These are phyloP conservation scores for Neurospora sp. DNA, from an alignment of 495 filamentous ascomycete genomes.

Conservation along the genomic window DNA sequence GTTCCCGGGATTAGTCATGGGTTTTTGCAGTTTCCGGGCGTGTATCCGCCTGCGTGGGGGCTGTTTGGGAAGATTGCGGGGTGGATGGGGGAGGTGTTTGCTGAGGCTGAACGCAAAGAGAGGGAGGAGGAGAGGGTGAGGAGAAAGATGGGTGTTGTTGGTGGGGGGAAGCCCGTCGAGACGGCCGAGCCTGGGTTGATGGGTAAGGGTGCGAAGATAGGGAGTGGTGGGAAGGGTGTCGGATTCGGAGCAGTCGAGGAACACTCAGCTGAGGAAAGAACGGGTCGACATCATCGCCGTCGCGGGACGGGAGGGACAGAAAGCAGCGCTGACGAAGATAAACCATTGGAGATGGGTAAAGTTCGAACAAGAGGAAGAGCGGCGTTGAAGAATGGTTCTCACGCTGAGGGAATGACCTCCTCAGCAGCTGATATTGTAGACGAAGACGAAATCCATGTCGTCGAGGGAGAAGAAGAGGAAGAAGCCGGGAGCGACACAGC, in stretches of 20 bases:
- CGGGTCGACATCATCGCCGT: conserved; percentile 27
- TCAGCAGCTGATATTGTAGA: not conserved
- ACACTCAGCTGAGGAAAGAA: not conserved
- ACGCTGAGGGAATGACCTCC: not conserved
- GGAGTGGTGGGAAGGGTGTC: not conserved
- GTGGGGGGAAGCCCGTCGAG: not conserved
- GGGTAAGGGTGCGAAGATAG: not conserved
- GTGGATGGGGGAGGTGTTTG: conserved; percentile 71
- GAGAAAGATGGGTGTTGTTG: conserved; percentile 10
- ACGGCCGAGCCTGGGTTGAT: no score
- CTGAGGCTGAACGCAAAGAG: conserved; percentile 29
- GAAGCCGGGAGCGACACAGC: conserved; percentile 3
- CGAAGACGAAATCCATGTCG: not conserved
- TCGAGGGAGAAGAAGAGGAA: not conserved
- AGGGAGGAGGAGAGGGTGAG: conserved; percentile 14
- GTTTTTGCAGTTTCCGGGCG: conserved; percentile 77
- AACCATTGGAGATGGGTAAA: conserved; percentile 64
- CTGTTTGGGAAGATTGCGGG: conserved; percentile 61
- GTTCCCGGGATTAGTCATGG: conserved; percentile 87
- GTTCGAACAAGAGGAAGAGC: not conserved
- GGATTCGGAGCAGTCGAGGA: not conserved
- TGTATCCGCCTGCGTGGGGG: conserved; percentile 81
- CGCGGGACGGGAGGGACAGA: conserved; percentile 48
- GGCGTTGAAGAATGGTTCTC: not conserved
- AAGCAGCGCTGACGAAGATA: conserved; percentile 32